Evolutionary conservation across 148 eudicot genomes (phyloP).

Genomic region (Silene uniflora): DNA sequence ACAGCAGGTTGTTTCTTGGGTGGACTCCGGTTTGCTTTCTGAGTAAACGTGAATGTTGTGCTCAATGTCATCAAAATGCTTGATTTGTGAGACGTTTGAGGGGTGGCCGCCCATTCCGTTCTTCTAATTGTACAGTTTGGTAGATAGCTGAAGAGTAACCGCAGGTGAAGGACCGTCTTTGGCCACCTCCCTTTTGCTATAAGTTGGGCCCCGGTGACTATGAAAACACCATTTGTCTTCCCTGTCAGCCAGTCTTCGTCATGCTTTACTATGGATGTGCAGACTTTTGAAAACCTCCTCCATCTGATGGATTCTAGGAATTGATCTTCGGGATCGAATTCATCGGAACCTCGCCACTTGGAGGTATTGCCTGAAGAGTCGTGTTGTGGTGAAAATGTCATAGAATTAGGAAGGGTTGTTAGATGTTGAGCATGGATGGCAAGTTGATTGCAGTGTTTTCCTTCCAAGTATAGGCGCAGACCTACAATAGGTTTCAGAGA

Average conservation of each 20-base stretch:
- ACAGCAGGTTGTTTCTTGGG: constrained; percentile 62
- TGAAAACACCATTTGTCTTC: constrained; percentile 51
- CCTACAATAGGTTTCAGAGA: constrained; percentile 71
- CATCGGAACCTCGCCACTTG: constrained; percentile 85
- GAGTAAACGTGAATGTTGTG: constrained; percentile 75
- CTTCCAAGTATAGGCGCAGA: constrained; percentile 81
- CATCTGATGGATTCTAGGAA: constrained; percentile 68
- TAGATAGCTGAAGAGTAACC: constrained; percentile 63
- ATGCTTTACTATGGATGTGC: constrained; percentile 65
- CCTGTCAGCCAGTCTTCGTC: constrained; percentile 62
- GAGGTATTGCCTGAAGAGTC: constrained; percentile 27
- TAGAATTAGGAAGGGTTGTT: constrained; percentile 73
- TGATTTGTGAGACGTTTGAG: constrained; percentile 60
- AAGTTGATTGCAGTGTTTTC: constrained; percentile 71
- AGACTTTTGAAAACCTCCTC: constrained; percentile 69
- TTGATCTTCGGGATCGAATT: constrained; percentile 41
- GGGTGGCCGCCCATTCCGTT: constrained; percentile 80
- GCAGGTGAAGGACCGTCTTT: constrained; percentile 66
- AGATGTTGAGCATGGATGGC: constrained; percentile 88
- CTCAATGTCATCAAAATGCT: constrained; percentile 68
- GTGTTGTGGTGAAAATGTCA: constrained; percentile 35
- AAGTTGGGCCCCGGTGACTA: constrained; percentile 93
- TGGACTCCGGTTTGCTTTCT: constrained; percentile 38
- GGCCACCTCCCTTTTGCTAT: constrained; percentile 90
- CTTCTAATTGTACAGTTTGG: constrained; percentile 64